Conservation (phyloP, 345 rosid species). For the Physaria fendleri region DNA sequence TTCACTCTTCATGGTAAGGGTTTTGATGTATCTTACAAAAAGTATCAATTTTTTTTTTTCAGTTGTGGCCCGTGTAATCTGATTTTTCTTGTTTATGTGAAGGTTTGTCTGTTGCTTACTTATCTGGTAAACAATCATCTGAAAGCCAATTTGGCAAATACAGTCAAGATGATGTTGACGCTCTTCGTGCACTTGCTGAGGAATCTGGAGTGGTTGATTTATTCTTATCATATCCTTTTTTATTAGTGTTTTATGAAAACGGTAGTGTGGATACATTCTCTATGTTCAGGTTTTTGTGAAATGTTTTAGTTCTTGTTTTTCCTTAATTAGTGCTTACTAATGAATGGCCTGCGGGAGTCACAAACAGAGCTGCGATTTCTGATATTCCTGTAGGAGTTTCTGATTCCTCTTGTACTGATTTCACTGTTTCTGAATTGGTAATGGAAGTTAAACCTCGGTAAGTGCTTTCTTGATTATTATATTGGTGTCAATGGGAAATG, state of each 20-base stretch:
- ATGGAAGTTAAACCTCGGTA: conserved; percentile 92
- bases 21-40: not conserved
- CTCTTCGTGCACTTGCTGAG: conserved; percentile 86
- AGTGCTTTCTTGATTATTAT: conserved; percentile 11
- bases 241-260: not conserved
- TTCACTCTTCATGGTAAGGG: conserved; percentile 58
- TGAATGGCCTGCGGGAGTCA: conserved; percentile 87
- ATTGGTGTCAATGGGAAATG: not conserved
- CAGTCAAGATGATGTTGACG: conserved; percentile 77
- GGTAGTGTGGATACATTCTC: not conserved
- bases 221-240: conserved; percentile 83
- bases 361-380: conserved; percentile 45
- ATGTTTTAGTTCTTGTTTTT: conserved; percentile 1
- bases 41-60: not conserved
- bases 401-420: conserved; percentile 52
- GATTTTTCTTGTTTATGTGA: not conserved
- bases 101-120: conserved; percentile 79
- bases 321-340: conserved; percentile 63
- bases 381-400: conserved; percentile 49
- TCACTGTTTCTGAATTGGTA: conserved; percentile 56
- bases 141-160: conserved; percentile 65
- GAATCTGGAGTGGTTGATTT: conserved; percentile 76
- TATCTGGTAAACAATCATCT: conserved; percentile 66
- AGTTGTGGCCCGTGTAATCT: not conserved
- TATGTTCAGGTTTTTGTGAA: not conserved